Evolutionary conservation across 2,329 filamentous ascomycete species (phyloP).

Genomic region (Bisporella sp.): DNA sequence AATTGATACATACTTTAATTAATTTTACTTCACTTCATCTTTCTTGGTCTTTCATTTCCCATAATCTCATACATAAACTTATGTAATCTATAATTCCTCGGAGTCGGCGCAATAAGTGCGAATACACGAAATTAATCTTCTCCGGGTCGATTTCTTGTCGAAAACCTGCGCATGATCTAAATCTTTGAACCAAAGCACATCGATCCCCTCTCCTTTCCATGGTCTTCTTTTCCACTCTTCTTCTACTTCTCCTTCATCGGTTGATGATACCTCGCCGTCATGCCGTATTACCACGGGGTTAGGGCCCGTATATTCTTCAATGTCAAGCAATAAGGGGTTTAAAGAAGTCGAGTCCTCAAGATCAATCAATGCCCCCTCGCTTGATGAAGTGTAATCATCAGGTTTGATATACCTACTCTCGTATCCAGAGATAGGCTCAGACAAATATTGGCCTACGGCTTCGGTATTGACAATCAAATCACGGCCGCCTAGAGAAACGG

Average conservation of each 20-base stretch:
- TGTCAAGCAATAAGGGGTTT: conserved; percentile 14
- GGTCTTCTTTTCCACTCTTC: conserved; percentile 26
- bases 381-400: not conserved
- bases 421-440: conserved; percentile 14
- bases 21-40: too few relatives aligned
- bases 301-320: conserved; percentile 5
- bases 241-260: conserved; percentile 10
- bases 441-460: conserved; percentile 44
- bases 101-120: conserved; percentile 19
- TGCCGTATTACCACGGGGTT: conserved; percentile 8
- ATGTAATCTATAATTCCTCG: not conserved
- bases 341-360: conserved; percentile 4
- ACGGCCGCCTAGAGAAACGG: conserved; percentile 41
- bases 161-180: conserved; percentile 52
- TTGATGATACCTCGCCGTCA: conserved; percentile 16
- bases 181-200: conserved; percentile 47
- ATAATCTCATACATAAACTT: too few relatives aligned
- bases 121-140: conserved; percentile 27
- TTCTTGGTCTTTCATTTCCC: too few relatives aligned
- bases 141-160: conserved; percentile 29
- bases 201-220: conserved; percentile 27
- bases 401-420: conserved; percentile 6
- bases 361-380: conserved; percentile 2
- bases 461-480: conserved; percentile 50
- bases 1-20: too few relatives aligned